Base-by-base conservation (phyloP, 805 yeast genomes). In the Kodamaea leandrae region DNA sequence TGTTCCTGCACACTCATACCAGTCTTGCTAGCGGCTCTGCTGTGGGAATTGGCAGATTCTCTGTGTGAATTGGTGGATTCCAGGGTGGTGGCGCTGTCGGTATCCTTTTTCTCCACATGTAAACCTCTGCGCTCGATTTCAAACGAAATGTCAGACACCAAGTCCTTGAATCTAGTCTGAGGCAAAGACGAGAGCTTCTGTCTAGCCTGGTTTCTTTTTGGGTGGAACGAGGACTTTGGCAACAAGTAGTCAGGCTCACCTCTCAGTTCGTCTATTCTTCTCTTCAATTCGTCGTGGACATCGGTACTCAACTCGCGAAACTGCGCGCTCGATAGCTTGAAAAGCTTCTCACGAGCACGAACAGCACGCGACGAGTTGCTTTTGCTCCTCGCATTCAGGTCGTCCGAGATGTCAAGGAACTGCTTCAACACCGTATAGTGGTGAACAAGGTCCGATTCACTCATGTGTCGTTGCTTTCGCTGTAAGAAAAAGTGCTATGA, bases 181-280 rank as follows among this genome's bases (percentile, higher is more conserved):
- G 96, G 93, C 44, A 93, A 75, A 36, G 86, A 80, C 4, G 96
- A 83, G 51, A 93, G 74, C 64, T 90, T 91, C 61, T 86, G 86
- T 53, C 99, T 76, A 2, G 99, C 98, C 61, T 89, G 95, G 58
- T 93, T 95, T 56, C 99, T 77, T 58, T 89, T 90, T 32, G 95
- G 90, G 61, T 93, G 99, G 64, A 87, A 88, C 14, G 75, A 72
- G 5, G 77, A 71, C 52, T 79, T 78, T 4, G 96, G 90, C 28
- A 80, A 70, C 39, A 91, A 70, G 53, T 75, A 80, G 41, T 77
- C 80, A 1, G 85, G 81, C 49, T 77, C 78, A 21, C 75, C 71
- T 38, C 76, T 67, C 27, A 76, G 71, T 50, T 81, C 83, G 49
- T 71, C 77, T 30, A 77, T 74, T 48, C 99, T 75, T 55, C 99